phyloP scores from a whole-genome alignment of 148 eudicot species.

The Simmondsia chinensis region DNA sequence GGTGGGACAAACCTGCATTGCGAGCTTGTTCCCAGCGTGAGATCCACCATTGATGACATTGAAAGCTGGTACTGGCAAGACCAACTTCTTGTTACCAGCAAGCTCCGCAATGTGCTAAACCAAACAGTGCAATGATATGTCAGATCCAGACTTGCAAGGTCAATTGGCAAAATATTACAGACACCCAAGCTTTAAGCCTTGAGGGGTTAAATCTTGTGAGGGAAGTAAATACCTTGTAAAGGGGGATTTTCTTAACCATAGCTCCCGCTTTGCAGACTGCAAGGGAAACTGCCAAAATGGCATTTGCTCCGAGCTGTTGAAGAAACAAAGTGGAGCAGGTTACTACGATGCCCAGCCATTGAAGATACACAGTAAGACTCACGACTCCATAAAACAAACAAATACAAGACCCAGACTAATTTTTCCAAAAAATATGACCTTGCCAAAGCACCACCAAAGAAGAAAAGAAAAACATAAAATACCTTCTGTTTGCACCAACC shows the following conservation, averaged over 20 bases:
- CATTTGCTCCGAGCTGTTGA: constrained; percentile 91
- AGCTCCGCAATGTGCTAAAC: constrained; percentile 89
- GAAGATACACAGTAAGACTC: neutral
- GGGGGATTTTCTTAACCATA: constrained; percentile 57
- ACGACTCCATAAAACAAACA: too few species aligned
- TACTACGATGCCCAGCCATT: constrained; percentile 1
- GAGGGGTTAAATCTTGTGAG: too few species aligned
- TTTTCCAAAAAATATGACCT: too few species aligned
- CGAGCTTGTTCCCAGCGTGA: constrained; percentile 98
- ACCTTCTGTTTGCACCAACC: constrained; percentile 99
- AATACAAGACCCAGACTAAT: too few species aligned
- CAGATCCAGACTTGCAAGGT: too few species aligned
- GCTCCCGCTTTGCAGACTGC: constrained; percentile 99
- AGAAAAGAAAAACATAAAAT: neutral
- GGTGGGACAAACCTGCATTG: constrained; percentile 59
- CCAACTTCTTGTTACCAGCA: constrained; percentile 89
- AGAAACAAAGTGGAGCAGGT: neutral
- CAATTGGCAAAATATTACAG: too few species aligned
- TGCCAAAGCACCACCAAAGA: constrained; percentile 2
- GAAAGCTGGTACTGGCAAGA: constrained; percentile 97
- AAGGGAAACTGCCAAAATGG: constrained; percentile 94
- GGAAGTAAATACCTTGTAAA: constrained; percentile 90
- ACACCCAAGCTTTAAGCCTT: too few species aligned
- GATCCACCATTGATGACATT: constrained; percentile 99
- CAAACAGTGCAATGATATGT: too few species aligned